These are phyloP conservation scores for Fennellomyces sp. DNA, from an alignment of 371 early-diverging fungal species.

Conservation along the genomic window DNA sequence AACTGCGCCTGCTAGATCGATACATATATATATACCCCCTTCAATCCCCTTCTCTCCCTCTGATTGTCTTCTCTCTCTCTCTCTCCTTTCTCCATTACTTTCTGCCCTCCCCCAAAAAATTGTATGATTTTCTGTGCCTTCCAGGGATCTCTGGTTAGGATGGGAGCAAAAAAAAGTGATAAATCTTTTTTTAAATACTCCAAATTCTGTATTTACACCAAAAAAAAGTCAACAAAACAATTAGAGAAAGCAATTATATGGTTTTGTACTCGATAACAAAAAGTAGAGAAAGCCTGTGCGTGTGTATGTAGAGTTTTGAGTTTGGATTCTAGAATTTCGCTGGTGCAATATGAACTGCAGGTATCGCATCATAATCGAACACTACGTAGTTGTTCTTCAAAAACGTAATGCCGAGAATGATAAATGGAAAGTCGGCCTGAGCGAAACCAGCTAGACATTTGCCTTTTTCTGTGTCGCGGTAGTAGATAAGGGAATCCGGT, in stretches of 20 bases:
- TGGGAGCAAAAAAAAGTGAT: not conserved
- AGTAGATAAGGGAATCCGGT: constrained; percentile 26
- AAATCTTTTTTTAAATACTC: not conserved
- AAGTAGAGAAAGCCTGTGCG: too few species aligned
- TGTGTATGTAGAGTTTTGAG: not conserved
- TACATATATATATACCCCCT: not conserved
- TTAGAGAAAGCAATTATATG: not conserved
- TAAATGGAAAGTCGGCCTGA: constrained; percentile 24
- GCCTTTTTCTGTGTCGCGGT: not conserved
- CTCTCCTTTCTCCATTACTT: not conserved
- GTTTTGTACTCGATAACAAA: not conserved
- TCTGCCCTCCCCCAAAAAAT: not conserved
- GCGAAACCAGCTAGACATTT: constrained; percentile 30
- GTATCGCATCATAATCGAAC: constrained; percentile 29
- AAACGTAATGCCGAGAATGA: constrained; percentile 52
- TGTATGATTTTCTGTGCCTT: not conserved
- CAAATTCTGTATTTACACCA: not conserved
- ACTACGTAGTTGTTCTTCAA: constrained; percentile 54
- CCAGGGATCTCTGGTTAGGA: too few species aligned
- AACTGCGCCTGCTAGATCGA: constrained; percentile 14
- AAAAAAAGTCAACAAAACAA: not conserved
- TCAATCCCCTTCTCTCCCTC: not conserved
- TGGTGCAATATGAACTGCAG: constrained; percentile 25
- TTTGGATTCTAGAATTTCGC: constrained; percentile 13
- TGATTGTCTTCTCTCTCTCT: not conserved